Evolutionary conservation across 192 early-diverging fungal genomes (phyloP).

Genomic region (Coemansia aciculifera): DNA sequence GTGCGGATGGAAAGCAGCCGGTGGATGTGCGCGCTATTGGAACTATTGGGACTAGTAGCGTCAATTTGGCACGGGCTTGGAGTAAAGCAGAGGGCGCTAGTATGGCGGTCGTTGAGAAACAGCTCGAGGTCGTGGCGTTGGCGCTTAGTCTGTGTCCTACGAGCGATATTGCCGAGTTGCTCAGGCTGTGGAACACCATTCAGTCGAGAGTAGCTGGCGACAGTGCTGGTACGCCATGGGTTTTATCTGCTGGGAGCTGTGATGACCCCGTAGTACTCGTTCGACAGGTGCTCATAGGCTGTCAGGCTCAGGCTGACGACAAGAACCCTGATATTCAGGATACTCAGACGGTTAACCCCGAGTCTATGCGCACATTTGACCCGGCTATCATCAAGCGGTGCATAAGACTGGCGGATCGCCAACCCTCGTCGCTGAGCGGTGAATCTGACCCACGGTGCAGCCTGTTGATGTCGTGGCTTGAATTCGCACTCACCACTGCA

Average conservation of each 20-base stretch:
- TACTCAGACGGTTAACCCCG: slow-evolving; percentile 3
- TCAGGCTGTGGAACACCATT: slow-evolving; percentile 20
- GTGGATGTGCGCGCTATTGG: slow-evolving; percentile 32
- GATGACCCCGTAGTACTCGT: background rate
- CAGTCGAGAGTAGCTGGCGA: background rate
- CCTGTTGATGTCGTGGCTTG: slow-evolving; percentile 45
- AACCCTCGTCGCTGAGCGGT: background rate
- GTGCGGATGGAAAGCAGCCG: background rate
- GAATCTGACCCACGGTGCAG: background rate
- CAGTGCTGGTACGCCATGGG: background rate
- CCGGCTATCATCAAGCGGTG: slow-evolving; percentile 38
- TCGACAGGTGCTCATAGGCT: background rate
- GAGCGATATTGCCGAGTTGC: slow-evolving; percentile 24
- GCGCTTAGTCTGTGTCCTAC: slow-evolving; percentile 39
- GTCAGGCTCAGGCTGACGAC: background rate
- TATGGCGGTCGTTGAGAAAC: background rate
- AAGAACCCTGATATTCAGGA: background rate
- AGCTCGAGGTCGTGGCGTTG: slow-evolving; percentile 25
- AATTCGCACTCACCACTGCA: slow-evolving; percentile 32
- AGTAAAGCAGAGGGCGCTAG: background rate
- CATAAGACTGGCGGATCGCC: slow-evolving; percentile 10
- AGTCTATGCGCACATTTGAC: slow-evolving; percentile 40
- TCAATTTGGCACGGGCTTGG: slow-evolving; percentile 9
- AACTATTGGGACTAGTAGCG: slow-evolving; percentile 19
- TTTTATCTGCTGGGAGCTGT: background rate